Conservation (phyloP, 2,329 filamentous ascomycete species). For the Penicillium digitatum region DNA sequence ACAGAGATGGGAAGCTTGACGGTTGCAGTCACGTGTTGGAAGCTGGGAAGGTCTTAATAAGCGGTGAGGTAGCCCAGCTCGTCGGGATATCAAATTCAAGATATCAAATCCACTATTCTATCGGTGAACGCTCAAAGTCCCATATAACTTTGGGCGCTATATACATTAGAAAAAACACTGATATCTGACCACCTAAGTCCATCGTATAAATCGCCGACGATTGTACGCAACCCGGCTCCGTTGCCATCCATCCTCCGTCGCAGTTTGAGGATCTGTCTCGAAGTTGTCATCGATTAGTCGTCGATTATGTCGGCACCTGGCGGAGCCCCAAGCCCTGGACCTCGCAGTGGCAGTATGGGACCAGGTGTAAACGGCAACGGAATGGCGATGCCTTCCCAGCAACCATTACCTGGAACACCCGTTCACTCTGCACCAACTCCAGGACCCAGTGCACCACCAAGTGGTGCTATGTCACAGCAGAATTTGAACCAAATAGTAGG, state of each 20-base stretch:
- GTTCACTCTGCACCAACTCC: slow-evolving; percentile 45
- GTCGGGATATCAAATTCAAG: slow-evolving; percentile 25
- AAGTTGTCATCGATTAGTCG: background rate
- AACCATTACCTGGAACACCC: slow-evolving; percentile 47
- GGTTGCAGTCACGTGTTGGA: slow-evolving; percentile 13
- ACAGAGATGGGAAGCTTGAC: background rate
- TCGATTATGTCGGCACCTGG: slow-evolving; percentile 43
- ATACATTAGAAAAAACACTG: background rate
- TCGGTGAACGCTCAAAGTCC: background rate
- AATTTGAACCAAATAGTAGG: slow-evolving; percentile 95
- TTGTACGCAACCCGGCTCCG: background rate
- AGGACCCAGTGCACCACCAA: slow-evolving; percentile 32
- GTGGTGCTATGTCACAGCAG: slow-evolving; percentile 66
- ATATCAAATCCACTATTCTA: slow-evolving; percentile 13
- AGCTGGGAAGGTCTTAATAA: slow-evolving; percentile 13
- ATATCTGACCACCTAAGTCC: background rate
- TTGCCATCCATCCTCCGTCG: background rate
- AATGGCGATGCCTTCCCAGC: slow-evolving; percentile 48
- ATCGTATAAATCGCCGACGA: background rate
- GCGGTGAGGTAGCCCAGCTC: slow-evolving; percentile 9
- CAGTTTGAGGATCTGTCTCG: background rate
- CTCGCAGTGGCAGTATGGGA: slow-evolving; percentile 48
- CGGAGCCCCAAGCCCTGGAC: slow-evolving; percentile 48
- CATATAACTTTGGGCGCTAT: background rate
- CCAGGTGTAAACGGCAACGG: slow-evolving; percentile 36